phyloP scores from a whole-genome alignment of 2,329 filamentous ascomycete species.

The Tolypocladium sp. region DNA sequence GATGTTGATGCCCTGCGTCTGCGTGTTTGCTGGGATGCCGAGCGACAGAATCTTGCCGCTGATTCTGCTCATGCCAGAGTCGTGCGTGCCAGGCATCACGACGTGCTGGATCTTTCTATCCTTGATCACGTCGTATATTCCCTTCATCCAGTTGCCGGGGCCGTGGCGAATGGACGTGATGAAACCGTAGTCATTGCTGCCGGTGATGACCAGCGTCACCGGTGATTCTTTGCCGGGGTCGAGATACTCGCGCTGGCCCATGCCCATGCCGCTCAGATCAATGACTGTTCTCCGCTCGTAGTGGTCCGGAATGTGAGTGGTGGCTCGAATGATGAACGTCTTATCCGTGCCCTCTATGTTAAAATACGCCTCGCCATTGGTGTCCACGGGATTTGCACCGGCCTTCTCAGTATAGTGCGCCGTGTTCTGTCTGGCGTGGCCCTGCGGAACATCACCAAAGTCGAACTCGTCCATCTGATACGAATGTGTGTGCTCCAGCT shows the following conservation, averaged over 20 bases:
- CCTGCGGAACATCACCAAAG: constrained; percentile 22
- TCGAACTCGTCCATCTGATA: constrained; percentile 22
- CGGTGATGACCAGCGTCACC: constrained; percentile 24
- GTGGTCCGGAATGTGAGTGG: constrained; percentile 17
- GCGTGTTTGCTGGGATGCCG: constrained; percentile 29
- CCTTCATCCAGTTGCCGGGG: constrained; percentile 21
- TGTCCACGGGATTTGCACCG: constrained; percentile 8
- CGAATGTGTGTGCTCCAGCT: constrained; percentile 13
- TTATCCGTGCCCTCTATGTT: constrained; percentile 18
- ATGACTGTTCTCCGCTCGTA: constrained; percentile 17
- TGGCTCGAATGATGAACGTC: constrained; percentile 18
- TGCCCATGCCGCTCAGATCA: constrained; percentile 19
- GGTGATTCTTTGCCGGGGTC: constrained; percentile 18
- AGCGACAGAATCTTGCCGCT: constrained; percentile 21
- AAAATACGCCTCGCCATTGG: constrained; percentile 23
- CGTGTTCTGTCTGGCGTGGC: constrained; percentile 19
- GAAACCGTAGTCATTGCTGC: constrained; percentile 15
- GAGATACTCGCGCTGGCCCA: constrained; percentile 22
- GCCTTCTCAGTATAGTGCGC: constrained; percentile 12
- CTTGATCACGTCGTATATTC: constrained; percentile 20
- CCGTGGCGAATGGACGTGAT: constrained; percentile 18
- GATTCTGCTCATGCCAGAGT: constrained; percentile 37
- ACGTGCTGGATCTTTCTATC: constrained; percentile 32
- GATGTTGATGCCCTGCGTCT: constrained; percentile 34
- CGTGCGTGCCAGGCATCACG: constrained; percentile 38